phyloP scores from a whole-genome alignment of 441 rosid genomes.

The Gossypium davidsonii region DNA sequence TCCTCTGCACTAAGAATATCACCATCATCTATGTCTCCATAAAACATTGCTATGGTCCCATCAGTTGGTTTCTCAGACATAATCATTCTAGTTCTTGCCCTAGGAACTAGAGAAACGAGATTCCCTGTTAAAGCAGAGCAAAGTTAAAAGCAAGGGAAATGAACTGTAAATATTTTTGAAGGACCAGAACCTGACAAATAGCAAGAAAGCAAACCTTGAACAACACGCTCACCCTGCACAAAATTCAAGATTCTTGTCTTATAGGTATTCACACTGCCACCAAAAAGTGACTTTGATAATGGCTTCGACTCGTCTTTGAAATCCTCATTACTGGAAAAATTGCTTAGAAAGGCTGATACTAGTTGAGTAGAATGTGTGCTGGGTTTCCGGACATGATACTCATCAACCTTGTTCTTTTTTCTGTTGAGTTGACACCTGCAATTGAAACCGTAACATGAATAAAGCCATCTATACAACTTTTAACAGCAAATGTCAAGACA shows the following conservation, averaged over 20 bases:
- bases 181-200: constrained; percentile 16
- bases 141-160: constrained; percentile 9
- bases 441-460: constrained; percentile 17
- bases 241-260: constrained; percentile 66
- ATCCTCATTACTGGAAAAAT: constrained; percentile 49
- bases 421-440: constrained; percentile 67
- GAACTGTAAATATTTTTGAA: constrained; percentile 9
- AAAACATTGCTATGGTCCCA: constrained; percentile 78
- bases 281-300: constrained; percentile 73
- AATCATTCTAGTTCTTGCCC: constrained; percentile 45
- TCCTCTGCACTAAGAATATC: constrained; percentile 79
- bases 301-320: constrained; percentile 48
- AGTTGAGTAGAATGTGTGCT: constrained; percentile 33
- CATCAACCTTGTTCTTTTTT: constrained; percentile 66
- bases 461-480: not conserved
- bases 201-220: constrained; percentile 50
- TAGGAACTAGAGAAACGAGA: constrained; percentile 35
- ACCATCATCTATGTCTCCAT: constrained; percentile 71
- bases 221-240: constrained; percentile 39
- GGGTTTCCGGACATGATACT: constrained; percentile 35
- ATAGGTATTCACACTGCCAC: constrained; percentile 75
- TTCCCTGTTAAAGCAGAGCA: constrained; percentile 38
- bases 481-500: not conserved
- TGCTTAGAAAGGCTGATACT: constrained; percentile 34
- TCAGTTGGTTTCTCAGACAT: constrained; percentile 77